A percentile compares a stretch with the other conserved stretches of the same genome.
Evolutionary conservation across 164 flowering plant genomes (phyloP).

Genomic region (Chimonanthus praecox): DNA sequence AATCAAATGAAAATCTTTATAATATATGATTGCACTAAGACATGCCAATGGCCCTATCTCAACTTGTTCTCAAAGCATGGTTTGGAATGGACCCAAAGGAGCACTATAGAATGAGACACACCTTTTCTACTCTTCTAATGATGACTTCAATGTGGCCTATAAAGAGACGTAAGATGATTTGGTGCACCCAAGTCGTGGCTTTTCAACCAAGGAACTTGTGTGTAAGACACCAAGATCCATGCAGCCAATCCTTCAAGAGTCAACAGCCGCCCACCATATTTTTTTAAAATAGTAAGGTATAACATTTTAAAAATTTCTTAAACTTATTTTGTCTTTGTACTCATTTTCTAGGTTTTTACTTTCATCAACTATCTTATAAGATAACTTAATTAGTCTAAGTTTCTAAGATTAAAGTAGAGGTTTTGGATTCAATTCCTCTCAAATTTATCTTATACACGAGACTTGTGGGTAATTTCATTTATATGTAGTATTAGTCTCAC

Average conservation of each 20-base stretch:
- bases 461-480: too few species aligned
- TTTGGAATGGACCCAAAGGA: conserved; percentile 4
- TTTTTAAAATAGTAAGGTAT: too few species aligned
- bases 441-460: too few species aligned
- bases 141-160: conserved; percentile 6
- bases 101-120: neutral
- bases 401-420: too few species aligned
- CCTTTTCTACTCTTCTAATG: neutral
- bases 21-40: conserved; percentile 2
- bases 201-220: neutral
- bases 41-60: conserved; percentile 5
- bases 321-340: too few species aligned
- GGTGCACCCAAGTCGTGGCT: conserved; percentile 3
- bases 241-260: neutral
- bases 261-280: neutral
- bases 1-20: neutral
- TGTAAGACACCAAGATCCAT: neutral
- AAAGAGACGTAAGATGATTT: conserved; percentile 3
- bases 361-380: too few species aligned
- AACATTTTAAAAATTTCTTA: too few species aligned
- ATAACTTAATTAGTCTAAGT: too few species aligned
- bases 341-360: too few species aligned
- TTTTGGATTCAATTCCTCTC: too few species aligned
- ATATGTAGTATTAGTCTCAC: too few species aligned
- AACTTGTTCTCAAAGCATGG: conserved; percentile 16